These are phyloP conservation scores for Fusarium protoensiforme DNA, from an alignment of 2,329 filamentous ascomycete species.

Conservation along the genomic window DNA sequence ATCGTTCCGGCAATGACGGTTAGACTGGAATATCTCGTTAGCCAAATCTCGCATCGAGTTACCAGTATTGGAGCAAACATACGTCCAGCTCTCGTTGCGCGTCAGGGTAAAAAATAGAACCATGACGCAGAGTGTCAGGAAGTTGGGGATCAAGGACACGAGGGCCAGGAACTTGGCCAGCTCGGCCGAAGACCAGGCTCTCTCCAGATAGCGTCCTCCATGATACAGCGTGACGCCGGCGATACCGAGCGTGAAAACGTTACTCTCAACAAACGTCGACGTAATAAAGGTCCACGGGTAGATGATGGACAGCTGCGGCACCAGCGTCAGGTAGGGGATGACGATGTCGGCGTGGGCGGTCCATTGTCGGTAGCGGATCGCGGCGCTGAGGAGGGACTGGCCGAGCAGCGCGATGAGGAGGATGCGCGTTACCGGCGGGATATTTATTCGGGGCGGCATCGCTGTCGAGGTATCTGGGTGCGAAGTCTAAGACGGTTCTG, in stretches of 20 bases:
- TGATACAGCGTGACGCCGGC: constrained; percentile 86
- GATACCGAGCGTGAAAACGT: constrained; percentile 85
- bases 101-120: constrained; percentile 79
- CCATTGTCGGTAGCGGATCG: constrained; percentile 79
- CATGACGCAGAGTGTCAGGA: constrained; percentile 78
- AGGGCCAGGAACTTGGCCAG: constrained; percentile 90
- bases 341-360: constrained; percentile 71
- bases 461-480: constrained; percentile 39
- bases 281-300: constrained; percentile 95
- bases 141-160: constrained; percentile 82
- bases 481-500: constrained; percentile 10
- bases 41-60: not conserved
- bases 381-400: constrained; percentile 85
- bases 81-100: constrained; percentile 75
- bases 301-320: constrained; percentile 83
- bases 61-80: constrained; percentile 51
- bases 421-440: constrained; percentile 89
- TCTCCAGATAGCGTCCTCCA: constrained; percentile 93
- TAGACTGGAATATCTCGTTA: constrained; percentile 59
- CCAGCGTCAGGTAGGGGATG: constrained; percentile 87
- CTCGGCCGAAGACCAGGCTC: constrained; percentile 93
- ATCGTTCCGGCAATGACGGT: constrained; percentile 90
- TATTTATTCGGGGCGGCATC: constrained; percentile 88
- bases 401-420: constrained; percentile 79
- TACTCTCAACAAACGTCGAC: constrained; percentile 90